Percentiles rank a stretch among this genome's conserved stretches.
phyloP scores from a whole-genome alignment of 129 eudicot species.

The Flaveria robusta region DNA sequence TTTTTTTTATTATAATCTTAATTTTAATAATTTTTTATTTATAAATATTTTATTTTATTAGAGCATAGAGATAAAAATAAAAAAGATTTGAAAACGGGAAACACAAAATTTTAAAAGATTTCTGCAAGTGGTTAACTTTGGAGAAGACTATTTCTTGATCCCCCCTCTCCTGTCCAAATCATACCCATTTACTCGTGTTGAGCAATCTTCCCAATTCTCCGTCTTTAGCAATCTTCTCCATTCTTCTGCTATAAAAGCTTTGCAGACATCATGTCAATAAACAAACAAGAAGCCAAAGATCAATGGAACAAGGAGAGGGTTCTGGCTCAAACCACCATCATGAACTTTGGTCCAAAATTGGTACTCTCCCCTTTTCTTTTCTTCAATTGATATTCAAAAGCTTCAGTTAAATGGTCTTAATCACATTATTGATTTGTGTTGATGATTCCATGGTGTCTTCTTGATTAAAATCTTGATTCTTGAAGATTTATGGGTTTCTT shows the following conservation, averaged over 20 bases:
- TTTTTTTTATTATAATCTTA: too few species aligned
- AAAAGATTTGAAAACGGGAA: too few species aligned
- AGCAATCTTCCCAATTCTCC: conserved; percentile 18
- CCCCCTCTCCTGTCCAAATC: background rate
- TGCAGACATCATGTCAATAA: background rate
- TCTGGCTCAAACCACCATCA: conserved; percentile 44
- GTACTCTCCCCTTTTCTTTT: conserved; percentile 32
- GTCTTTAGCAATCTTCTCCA: conserved; percentile 17
- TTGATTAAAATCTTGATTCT: conserved; percentile 5
- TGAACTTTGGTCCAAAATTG: conserved; percentile 62
- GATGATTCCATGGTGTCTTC: background rate
- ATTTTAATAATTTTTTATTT: too few species aligned
- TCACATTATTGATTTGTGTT: conserved; percentile 15
- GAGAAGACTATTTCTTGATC: conserved; percentile 1
- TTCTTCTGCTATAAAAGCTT: background rate
- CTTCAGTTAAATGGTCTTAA: background rate
- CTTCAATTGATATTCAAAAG: conserved; percentile 7
- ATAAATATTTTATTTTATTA: too few species aligned
- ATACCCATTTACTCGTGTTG: conserved; percentile 1
- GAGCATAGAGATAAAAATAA: too few species aligned
- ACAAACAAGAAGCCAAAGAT: background rate
- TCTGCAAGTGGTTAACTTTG: background rate
- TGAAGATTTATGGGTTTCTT: conserved; percentile 13
- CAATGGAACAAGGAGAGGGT: conserved; percentile 60
- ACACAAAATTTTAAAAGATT: too few species aligned